Base-by-base conservation (phyloP, 2,329 filamentous ascomycete genomes). In the Botryosphaeria dothidea region DNA sequence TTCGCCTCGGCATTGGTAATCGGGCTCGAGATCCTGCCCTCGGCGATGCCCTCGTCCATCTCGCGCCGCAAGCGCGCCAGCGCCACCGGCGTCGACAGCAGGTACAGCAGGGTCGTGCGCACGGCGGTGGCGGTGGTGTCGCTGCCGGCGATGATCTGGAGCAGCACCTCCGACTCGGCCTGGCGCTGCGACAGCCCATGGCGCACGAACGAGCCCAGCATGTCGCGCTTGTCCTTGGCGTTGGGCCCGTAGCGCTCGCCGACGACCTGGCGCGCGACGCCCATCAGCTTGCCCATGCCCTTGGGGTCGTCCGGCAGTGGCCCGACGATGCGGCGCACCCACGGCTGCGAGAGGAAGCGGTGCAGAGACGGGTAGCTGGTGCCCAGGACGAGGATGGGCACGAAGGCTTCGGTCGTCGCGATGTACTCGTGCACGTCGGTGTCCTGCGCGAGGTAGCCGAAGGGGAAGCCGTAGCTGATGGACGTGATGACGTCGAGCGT, bases 91-190 rank as follows among this genome's bases (percentile, higher is more conserved):
- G 79, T 82, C 15, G 80, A 83, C 21, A 83, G 80, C 63, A 88
- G 72, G 69, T 84, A 80, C 21, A 87, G 78, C 64, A 88, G 68
- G 1, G 81, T 85, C 77, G 1, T 85, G 81, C 7, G 38, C 38
- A 88, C 80, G 1, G 81, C 81, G 0, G 83, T 85, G 0, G 86
- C 84, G 0, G 85, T 85, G 0, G 85, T 87, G 65, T 88, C 86
- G 0, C 84, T 84, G 2, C 86, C 86, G 3, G 85, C 85, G 8
- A 85, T 76, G 41, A 84, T 81, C 65, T 82, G 79, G 7, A 80
- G 74, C 4, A 81, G 66, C 0, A 76, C 78, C 67, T 83, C 82
- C 67, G 73, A 80, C 72, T 74, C 82, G 63, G 73, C 77, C 68
- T 82, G 71, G 17, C 75, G 67, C 73, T 79, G 69, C 52, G 74